These are phyloP conservation scores for Penicillium chermesinum DNA, from an alignment of 495 filamentous ascomycete species.

Conservation along the genomic window DNA sequence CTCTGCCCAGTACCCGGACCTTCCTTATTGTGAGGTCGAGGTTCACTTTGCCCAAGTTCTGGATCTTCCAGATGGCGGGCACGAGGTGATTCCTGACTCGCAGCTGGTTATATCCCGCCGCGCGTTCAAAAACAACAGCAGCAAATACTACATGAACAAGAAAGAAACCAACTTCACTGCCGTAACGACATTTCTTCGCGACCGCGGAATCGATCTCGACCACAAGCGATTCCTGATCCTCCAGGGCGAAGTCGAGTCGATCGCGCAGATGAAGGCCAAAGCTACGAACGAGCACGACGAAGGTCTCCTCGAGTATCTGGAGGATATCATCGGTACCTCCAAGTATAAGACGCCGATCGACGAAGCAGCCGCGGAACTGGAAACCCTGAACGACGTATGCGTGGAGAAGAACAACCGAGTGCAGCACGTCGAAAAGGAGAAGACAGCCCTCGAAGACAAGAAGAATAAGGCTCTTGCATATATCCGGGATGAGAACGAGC, in stretches of 20 bases:
- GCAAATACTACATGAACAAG: constrained; percentile 94
- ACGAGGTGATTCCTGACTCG: constrained; percentile 73
- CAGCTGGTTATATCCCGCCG: constrained; percentile 81
- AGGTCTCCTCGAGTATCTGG: constrained; percentile 90
- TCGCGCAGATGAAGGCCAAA: constrained; percentile 98
- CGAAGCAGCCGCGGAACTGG: constrained; percentile 81
- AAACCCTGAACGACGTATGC: constrained; percentile 89
- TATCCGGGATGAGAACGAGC: constrained; percentile 88
- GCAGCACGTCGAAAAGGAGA: constrained; percentile 97
- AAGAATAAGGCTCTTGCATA: constrained; percentile 89
- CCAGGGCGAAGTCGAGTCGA: constrained; percentile 96
- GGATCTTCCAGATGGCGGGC: constrained; percentile 70
- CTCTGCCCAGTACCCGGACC: constrained; percentile 75
- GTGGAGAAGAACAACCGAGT: constrained; percentile 90
- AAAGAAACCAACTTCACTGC: constrained; percentile 83
- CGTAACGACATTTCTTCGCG: constrained; percentile 83
- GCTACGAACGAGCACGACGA: constrained; percentile 92
- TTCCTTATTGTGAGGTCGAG: constrained; percentile 89
- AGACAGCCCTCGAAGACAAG: constrained; percentile 84
- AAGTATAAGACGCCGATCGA: constrained; percentile 97
- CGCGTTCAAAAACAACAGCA: constrained; percentile 96
- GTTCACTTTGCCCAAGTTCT: constrained; percentile 94
- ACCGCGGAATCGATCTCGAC: constrained; percentile 87
- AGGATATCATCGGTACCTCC: constrained; percentile 97
- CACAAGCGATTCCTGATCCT: constrained; percentile 98